phyloP scores from a whole-genome alignment of 768 basidiomycete species.

The Phanerodontia chrysosporium region DNA sequence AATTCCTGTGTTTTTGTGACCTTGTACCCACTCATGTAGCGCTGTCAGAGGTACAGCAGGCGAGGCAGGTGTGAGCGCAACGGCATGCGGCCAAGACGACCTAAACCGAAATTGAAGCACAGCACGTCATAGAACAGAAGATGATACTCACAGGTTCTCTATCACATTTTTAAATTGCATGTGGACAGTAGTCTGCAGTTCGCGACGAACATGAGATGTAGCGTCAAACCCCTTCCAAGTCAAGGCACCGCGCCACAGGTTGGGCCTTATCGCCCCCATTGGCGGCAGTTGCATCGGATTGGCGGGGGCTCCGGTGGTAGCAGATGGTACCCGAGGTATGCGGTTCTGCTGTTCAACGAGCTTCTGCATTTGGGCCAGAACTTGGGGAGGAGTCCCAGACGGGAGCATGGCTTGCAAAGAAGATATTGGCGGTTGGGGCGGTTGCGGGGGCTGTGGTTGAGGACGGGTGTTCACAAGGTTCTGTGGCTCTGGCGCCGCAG shows the following conservation, averaged over 20 bases:
- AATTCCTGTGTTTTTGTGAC: constrained; percentile 30
- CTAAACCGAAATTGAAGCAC: constrained; percentile 27
- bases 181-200: constrained; percentile 40
- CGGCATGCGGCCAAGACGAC: constrained; percentile 52
- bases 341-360: constrained; percentile 41
- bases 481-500: background rate
- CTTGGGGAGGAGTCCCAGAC: constrained; percentile 14
- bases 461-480: background rate
- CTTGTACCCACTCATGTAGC: constrained; percentile 46
- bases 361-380: constrained; percentile 45
- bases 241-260: constrained; percentile 46
- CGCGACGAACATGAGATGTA: constrained; percentile 33
- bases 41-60: constrained; percentile 35
- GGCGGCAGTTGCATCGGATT: constrained; percentile 6
- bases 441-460: background rate
- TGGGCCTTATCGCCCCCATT: background rate
- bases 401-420: background rate
- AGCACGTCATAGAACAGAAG: background rate
- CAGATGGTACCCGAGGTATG: constrained; percentile 16
- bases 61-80: constrained; percentile 37
- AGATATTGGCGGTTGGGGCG: background rate
- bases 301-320: constrained; percentile 12
- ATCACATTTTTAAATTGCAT: constrained; percentile 19
- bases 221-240: constrained; percentile 39
- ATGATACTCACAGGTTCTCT: background rate